Conservation (phyloP, 805 yeast species). For the Wickerhamomyces tratensis region DNA sequence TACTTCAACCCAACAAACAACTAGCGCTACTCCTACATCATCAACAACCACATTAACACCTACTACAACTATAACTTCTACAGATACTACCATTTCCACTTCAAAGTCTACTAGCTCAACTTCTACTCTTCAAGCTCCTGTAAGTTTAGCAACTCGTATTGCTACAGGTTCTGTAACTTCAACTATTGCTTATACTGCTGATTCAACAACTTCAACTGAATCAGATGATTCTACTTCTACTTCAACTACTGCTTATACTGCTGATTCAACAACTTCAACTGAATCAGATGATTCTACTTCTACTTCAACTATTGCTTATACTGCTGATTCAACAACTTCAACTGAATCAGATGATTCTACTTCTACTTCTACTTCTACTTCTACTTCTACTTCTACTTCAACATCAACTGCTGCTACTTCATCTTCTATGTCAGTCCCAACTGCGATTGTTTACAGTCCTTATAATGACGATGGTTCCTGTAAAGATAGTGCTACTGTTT, state of each 20-base stretch:
- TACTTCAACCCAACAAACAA: constrained; percentile 4
- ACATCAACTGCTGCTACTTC: constrained; percentile 13
- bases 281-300: constrained; percentile 21
- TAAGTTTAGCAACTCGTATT: constrained; percentile 18
- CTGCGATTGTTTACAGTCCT: constrained; percentile 68
- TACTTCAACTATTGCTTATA: constrained; percentile 12
- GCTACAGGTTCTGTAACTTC: constrained; percentile 21
- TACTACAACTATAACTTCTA: constrained; percentile 6
- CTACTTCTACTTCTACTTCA: constrained; percentile 14
- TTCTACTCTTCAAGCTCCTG: constrained; percentile 17
- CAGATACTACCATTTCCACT: constrained; percentile 7
- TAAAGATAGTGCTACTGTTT: constrained; percentile 45
- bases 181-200: constrained; percentile 15
- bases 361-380: constrained; percentile 13
- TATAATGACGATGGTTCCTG: constrained; percentile 62
- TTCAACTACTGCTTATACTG: constrained; percentile 13
- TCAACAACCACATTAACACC: constrained; percentile 13
- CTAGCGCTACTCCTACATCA: constrained; percentile 6
- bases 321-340: constrained; percentile 19
- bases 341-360: constrained; percentile 21
- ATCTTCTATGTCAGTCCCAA: constrained; percentile 30
- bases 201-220: constrained; percentile 21
- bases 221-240: constrained; percentile 20
- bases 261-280: constrained; percentile 20
- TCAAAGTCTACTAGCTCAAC: constrained; percentile 9